Percentiles rank a stretch among this genome's conserved stretches.
Evolutionary conservation across 805 yeast species (phyloP).

Genomic region (Metschnikowia arizonensis): DNA sequence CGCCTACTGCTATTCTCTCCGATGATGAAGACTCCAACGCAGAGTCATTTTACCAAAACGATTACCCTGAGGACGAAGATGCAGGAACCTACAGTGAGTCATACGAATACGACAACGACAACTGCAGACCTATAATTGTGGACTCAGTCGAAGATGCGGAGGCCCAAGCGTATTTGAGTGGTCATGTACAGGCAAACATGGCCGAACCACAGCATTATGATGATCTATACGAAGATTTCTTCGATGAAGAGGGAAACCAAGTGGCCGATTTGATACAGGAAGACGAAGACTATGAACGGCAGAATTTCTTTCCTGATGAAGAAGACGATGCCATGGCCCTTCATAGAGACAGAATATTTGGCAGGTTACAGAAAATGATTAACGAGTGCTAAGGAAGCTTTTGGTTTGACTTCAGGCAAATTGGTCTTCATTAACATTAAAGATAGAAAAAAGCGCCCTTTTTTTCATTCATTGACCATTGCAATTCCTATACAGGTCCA

Average conservation of each 20-base stretch:
- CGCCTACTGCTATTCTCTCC: conserved; percentile 30
- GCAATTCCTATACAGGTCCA: too few relatives aligned
- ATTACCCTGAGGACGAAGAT: conserved; percentile 93
- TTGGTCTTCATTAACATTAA: too few relatives aligned
- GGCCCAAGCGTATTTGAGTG: conserved; percentile 16
- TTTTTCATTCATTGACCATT: too few relatives aligned
- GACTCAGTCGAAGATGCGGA: conserved; percentile 14
- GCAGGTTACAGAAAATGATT: conserved; percentile 53
- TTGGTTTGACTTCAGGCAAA: too few relatives aligned
- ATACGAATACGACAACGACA: conserved; percentile 16
- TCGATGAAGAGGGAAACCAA: conserved; percentile 34
- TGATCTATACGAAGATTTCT: conserved; percentile 20
- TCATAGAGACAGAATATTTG: conserved; percentile 61
- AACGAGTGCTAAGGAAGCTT: conserved; percentile 15
- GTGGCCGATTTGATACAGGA: conserved; percentile 23
- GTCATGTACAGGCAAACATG: conserved; percentile 19
- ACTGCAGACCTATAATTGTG: conserved; percentile 13
- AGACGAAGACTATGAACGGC: conserved; percentile 31
- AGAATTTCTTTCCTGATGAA: conserved; percentile 55
- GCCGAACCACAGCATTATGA: conserved; percentile 17
- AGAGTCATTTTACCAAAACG: conserved; percentile 87
- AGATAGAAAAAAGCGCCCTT: too few relatives aligned
- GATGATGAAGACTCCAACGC: conserved; percentile 88
- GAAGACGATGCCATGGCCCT: conserved; percentile 57
- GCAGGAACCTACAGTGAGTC: conserved; percentile 32